Conservation (phyloP, 2,329 filamentous ascomycete genomes). For the Malbranchea cinnamomea region DNA sequence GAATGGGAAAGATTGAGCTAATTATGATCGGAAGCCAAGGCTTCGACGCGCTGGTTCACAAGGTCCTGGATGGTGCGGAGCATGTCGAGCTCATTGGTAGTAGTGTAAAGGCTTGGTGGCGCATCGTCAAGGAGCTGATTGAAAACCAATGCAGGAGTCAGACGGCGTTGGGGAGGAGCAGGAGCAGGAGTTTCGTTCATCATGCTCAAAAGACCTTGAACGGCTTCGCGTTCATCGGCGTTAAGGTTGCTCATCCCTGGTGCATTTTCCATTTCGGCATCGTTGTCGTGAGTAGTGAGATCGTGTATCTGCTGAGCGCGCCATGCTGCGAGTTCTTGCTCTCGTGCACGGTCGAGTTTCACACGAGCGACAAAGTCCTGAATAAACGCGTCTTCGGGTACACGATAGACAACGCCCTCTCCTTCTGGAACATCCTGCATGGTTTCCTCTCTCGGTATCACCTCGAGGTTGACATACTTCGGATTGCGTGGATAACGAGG, state of each 20-base stretch:
- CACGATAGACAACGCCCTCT: slow-evolving; percentile 47
- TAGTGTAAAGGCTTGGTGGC: slow-evolving; percentile 14
- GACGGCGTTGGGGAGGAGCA: slow-evolving; percentile 8
- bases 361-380: slow-evolving; percentile 56
- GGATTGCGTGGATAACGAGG: slow-evolving; percentile 19
- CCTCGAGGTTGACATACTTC: slow-evolving; percentile 55
- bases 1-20: not conserved
- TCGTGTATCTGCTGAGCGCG: not conserved
- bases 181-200: slow-evolving; percentile 10
- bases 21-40: slow-evolving; percentile 11
- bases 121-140: slow-evolving; percentile 18
- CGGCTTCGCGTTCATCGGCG: slow-evolving; percentile 18
- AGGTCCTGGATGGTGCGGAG: slow-evolving; percentile 18
- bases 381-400: slow-evolving; percentile 50
- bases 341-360: slow-evolving; percentile 23
- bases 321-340: slow-evolving; percentile 3
- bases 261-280: slow-evolving; percentile 7
- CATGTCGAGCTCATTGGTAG: slow-evolving; percentile 17
- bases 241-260: slow-evolving; percentile 14
- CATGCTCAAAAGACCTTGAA: slow-evolving; percentile 19
- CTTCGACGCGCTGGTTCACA: slow-evolving; percentile 18
- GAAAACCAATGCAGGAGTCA: slow-evolving; percentile 17
- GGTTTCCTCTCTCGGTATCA: slow-evolving; percentile 41
- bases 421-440: slow-evolving; percentile 42
- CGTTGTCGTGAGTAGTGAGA: slow-evolving; percentile 1